Evolutionary conservation across 2,329 filamentous ascomycete species (phyloP).

Genomic region (Hymenoscyphus infarciens): DNA sequence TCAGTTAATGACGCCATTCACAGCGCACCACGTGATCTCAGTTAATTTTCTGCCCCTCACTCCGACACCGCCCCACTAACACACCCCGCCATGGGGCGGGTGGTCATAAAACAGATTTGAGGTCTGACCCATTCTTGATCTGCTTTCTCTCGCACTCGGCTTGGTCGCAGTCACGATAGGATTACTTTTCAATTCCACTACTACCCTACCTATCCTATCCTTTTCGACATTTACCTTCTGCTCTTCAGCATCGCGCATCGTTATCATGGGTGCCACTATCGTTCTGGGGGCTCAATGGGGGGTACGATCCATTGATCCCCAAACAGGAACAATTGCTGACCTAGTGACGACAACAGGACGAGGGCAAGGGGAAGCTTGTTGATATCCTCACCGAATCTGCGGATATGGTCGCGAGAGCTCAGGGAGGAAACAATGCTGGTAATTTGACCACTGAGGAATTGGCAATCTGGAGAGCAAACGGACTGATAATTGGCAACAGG

Average conservation of each 20-base stretch:
- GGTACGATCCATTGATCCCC: constrained; percentile 25
- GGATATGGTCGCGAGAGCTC: constrained; percentile 14
- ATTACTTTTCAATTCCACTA: background rate
- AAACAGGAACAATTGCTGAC: background rate
- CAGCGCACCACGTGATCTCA: background rate
- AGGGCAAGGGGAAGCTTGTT: constrained; percentile 54
- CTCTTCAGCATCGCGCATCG: background rate
- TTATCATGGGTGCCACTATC: constrained; percentile 42
- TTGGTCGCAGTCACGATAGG: constrained; percentile 10
- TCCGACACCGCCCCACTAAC: background rate
- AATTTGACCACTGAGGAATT: constrained; percentile 29
- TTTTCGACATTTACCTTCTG: background rate
- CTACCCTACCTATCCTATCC: background rate
- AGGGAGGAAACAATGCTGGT: constrained; percentile 55
- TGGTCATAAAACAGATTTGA: background rate
- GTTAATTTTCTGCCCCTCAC: background rate
- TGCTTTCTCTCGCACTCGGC: constrained; percentile 9
- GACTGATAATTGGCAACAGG: constrained; percentile 37
- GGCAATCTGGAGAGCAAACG: background rate
- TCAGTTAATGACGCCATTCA: background rate
- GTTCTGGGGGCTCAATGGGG: constrained; percentile 56
- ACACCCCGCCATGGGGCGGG: background rate
- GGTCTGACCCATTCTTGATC: constrained; percentile 1
- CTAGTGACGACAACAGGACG: constrained; percentile 3
- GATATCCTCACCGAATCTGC: constrained; percentile 43